Percentiles rank a stretch among this genome's conserved stretches.
Conservation (phyloP, 148 eudicot species). For the Vaccinium vitisidaea region DNA sequence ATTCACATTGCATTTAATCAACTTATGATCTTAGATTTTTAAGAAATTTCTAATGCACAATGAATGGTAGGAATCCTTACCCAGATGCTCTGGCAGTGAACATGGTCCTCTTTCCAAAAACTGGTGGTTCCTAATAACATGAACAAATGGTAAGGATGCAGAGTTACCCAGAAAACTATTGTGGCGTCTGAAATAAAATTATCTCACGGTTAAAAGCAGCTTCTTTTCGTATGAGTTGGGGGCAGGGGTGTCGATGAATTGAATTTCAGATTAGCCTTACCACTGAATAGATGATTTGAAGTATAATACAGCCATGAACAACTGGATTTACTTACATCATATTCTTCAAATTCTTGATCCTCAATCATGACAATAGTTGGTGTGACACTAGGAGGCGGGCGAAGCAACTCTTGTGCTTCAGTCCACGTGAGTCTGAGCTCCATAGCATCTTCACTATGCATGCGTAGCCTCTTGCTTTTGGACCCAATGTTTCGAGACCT, state of each 20-base stretch:
- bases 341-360: conserved; percentile 77
- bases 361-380: conserved; percentile 71
- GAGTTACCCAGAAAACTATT: background rate
- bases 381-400: conserved; percentile 57
- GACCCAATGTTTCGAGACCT: conserved; percentile 63
- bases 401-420: conserved; percentile 83
- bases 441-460: conserved; percentile 76
- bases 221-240: background rate
- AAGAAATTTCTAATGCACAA: background rate
- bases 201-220: background rate
- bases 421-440: conserved; percentile 81
- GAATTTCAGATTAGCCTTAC: background rate
- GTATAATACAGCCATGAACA: background rate
- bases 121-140: conserved; percentile 75
- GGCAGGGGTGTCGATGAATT: background rate
- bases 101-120: conserved; percentile 74
- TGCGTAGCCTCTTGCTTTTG: conserved; percentile 75
- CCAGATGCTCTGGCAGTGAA: conserved; percentile 56
- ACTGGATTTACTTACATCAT: conserved; percentile 49
- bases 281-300: background rate
- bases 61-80: conserved; percentile 38
- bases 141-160: conserved; percentile 16
- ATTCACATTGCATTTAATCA: background rate
- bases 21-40: background rate
- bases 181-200: background rate